A percentile compares a stretch with the other conserved stretches of the same genome.
These are phyloP conservation scores for Blastocystis sp. DNA, from an alignment of 352 stramenopile genomes.

Conservation along the genomic window DNA sequence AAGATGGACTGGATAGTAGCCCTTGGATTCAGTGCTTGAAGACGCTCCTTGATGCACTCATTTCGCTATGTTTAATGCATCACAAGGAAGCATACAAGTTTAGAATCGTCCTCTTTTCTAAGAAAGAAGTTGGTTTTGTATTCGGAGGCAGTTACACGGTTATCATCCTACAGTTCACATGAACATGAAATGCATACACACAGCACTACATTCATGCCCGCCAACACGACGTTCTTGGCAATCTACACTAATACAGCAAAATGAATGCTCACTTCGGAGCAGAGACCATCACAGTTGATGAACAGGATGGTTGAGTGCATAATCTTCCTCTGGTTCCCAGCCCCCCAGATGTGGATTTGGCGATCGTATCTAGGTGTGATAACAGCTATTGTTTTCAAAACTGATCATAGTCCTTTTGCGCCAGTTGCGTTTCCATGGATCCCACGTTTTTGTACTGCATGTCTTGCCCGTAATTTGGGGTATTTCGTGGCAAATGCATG, in stretches of 20 bases:
- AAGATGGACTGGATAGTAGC: conserved; percentile 2
- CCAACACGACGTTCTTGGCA: conserved; percentile 48
- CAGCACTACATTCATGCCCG: conserved; percentile 58
- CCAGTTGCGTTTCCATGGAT: conserved; percentile 23
- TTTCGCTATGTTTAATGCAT: background rate
- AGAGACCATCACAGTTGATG: conserved; percentile 20
- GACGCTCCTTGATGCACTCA: background rate
- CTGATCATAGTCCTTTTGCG: conserved; percentile 62
- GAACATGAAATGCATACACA: background rate
- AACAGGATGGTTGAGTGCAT: conserved; percentile 50
- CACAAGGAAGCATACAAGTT: background rate
- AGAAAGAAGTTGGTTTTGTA: conserved; percentile 41
- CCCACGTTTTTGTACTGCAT: background rate
- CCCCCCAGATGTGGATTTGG: conserved; percentile 63
- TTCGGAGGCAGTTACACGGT: background rate
- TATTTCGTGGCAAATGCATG: background rate
- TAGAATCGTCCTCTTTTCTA: conserved; percentile 21
- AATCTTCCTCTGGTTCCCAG: conserved; percentile 49
- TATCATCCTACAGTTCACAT: conserved; percentile 28
- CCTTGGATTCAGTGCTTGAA: conserved; percentile 51
- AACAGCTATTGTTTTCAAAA: background rate
- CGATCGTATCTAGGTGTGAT: conserved; percentile 33
- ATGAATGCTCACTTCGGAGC: conserved; percentile 14
- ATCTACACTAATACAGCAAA: conserved; percentile 3
- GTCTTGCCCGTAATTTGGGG: background rate